Evolutionary conservation across 352 stramenopile species (phyloP).

Genomic region (Pythium brachiatum): DNA sequence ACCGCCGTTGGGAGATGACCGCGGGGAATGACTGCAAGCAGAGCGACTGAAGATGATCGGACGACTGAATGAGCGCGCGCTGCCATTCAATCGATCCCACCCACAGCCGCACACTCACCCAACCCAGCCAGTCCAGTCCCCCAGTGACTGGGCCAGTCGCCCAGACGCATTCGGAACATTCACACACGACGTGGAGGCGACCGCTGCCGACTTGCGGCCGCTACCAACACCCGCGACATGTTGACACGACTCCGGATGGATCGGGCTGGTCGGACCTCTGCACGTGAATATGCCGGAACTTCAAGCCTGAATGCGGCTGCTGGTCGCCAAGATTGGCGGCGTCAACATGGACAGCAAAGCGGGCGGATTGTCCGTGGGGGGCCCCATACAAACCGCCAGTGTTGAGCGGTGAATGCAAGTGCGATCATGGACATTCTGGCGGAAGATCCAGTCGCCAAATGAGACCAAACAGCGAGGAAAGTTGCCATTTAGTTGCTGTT

Average conservation of each 20-base stretch:
- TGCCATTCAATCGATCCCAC: background rate
- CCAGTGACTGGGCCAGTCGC: too few relatives aligned
- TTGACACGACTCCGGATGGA: background rate
- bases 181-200: background rate
- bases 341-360: background rate
- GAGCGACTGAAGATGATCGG: background rate
- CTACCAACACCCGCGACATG: background rate
- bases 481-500: background rate
- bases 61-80: background rate
- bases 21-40: background rate
- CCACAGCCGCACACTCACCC: background rate
- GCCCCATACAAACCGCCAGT: background rate
- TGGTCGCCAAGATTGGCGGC: background rate
- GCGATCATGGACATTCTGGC: background rate
- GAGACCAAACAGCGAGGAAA: background rate
- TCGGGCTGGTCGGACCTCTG: background rate
- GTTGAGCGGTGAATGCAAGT: background rate
- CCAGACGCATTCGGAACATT: slow-evolving; percentile 2
- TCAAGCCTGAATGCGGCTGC: background rate
- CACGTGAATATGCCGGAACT: background rate
- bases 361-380: background rate
- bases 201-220: background rate
- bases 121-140: too few relatives aligned
- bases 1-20: background rate
- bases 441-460: background rate